A percentile compares a stretch with the other conserved stretches of the same genome.
Conservation (phyloP, 176 grass and related monocot species). For the Zea mays region DNA sequence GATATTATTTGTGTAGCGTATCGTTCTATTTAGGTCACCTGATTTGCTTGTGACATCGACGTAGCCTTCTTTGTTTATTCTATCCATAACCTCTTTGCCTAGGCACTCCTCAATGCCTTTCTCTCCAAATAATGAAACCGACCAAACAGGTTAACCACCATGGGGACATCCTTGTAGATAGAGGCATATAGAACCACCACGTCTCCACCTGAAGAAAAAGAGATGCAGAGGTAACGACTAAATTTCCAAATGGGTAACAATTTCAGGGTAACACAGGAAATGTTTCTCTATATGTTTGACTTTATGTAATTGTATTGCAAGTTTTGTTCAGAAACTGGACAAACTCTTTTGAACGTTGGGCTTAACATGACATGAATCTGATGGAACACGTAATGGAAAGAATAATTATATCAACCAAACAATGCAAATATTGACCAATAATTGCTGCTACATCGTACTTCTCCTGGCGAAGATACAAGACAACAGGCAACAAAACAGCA, state of each 20-base stretch:
- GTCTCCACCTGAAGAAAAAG: too few species aligned
- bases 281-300: not conserved
- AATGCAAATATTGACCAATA: too few species aligned
- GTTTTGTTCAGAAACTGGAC: slow-evolving; percentile 13
- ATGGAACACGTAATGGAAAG: not conserved
- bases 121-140: slow-evolving; percentile 64
- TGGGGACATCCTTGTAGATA: too few species aligned
- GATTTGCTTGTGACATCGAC: slow-evolving; percentile 59
- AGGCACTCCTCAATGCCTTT: slow-evolving; percentile 71
- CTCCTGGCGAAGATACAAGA: too few species aligned
- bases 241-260: not conserved
- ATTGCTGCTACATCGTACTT: too few species aligned
- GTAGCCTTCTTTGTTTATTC: slow-evolving; percentile 75
- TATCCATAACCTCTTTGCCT: slow-evolving; percentile 65
- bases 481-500: too few species aligned
- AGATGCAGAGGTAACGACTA: too few species aligned
- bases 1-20: too few species aligned
- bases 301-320: not conserved
- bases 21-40: slow-evolving; percentile 42
- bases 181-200: too few species aligned
- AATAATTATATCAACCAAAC: too few species aligned
- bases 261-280: not conserved
- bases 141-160: slow-evolving; percentile 73
- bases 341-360: too few species aligned
- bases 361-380: too few species aligned